These are phyloP conservation scores for Ceratocystis smalleyi DNA, from an alignment of 2,329 filamentous ascomycete species.

Conservation along the genomic window DNA sequence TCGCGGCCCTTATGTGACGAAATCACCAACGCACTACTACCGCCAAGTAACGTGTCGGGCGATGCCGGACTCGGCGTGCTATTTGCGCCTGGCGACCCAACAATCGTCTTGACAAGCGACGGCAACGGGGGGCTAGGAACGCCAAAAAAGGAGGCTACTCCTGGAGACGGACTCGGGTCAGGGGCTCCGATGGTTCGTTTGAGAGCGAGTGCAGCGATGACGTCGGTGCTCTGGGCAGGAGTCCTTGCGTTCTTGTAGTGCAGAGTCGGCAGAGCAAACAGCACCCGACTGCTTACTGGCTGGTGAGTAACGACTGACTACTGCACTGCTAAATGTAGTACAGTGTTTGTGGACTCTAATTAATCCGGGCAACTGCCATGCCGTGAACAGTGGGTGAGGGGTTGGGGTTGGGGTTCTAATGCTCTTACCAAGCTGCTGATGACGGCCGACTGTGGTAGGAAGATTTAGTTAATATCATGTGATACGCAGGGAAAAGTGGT, in stretches of 20 bases:
- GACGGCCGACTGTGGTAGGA: neutral
- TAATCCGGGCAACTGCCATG: neutral
- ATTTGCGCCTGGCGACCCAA: constrained; percentile 38
- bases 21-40: constrained; percentile 36
- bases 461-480: neutral
- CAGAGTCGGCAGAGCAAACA: neutral
- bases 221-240: constrained; percentile 1
- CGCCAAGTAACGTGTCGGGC: constrained; percentile 30
- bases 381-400: neutral
- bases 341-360: neutral
- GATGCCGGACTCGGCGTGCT: constrained; percentile 28
- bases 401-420: neutral
- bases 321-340: neutral
- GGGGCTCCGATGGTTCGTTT: constrained; percentile 22
- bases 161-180: constrained; percentile 24
- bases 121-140: constrained; percentile 20
- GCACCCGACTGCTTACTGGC: neutral
- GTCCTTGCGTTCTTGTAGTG: constrained; percentile 7
- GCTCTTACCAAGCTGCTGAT: neutral
- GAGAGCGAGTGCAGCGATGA: constrained; percentile 18
- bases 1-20: constrained; percentile 34
- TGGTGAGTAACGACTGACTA: neutral
- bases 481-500: neutral
- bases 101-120: constrained; percentile 22
- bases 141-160: constrained; percentile 21